phyloP scores from a whole-genome alignment of 2,329 filamentous ascomycete species.

The Trichoderma sp. region DNA sequence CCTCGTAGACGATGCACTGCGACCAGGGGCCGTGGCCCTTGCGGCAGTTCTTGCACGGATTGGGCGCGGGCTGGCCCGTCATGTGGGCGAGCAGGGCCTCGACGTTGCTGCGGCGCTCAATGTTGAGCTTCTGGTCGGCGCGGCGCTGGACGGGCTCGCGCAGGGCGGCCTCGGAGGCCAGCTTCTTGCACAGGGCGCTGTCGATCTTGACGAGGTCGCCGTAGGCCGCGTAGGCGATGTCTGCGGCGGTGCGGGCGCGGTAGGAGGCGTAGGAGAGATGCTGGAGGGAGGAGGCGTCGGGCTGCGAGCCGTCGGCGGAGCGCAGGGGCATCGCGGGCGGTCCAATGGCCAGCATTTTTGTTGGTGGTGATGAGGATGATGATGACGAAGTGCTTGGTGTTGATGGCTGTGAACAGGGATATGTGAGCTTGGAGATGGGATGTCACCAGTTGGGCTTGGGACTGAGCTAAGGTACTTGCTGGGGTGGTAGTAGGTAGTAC shows the following conservation, averaged over 20 bases:
- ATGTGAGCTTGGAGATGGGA: no score
- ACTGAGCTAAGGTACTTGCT: no score
- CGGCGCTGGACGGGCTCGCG: slow-evolving; percentile 57
- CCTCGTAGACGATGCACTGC: slow-evolving; percentile 60
- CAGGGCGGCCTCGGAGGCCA: slow-evolving; percentile 53
- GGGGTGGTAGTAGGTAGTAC: no score
- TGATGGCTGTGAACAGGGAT: no score
- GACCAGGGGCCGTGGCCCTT: slow-evolving; percentile 64
- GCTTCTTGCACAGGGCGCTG: slow-evolving; percentile 56
- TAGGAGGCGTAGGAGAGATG: slow-evolving; percentile 16
- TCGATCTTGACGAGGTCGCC: slow-evolving; percentile 53
- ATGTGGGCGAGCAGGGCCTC: slow-evolving; percentile 62
- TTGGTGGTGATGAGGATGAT: not conserved
- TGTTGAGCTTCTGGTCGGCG: slow-evolving; percentile 57
- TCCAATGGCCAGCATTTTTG: slow-evolving; percentile 27
- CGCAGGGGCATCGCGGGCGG: slow-evolving; percentile 15
- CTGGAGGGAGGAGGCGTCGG: slow-evolving; percentile 16
- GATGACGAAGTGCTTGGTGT: slow-evolving; percentile 10
- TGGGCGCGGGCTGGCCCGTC: slow-evolving; percentile 51
- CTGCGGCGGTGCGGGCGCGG: slow-evolving; percentile 46
- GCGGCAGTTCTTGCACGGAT: slow-evolving; percentile 62
- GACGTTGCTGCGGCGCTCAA: slow-evolving; percentile 61
- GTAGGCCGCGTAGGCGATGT: slow-evolving; percentile 51
- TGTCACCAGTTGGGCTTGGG: no score
- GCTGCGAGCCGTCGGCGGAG: slow-evolving; percentile 24